Evolutionary conservation across 2,329 filamentous ascomycete species (phyloP).

Genomic region (Fusarium sambucinum): DNA sequence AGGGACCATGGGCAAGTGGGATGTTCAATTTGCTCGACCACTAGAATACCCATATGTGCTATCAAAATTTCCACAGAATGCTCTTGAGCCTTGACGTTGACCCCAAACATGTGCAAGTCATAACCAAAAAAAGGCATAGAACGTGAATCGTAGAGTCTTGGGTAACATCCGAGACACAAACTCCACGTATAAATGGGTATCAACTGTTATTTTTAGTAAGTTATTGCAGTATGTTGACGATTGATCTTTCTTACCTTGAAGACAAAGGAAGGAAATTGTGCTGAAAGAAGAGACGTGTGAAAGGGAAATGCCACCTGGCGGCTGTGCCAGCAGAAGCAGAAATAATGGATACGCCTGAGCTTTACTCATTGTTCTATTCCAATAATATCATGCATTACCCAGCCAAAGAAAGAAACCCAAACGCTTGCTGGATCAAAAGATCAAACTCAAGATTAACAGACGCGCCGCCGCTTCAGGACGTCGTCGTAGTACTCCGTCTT

Average conservation of each 20-base stretch:
- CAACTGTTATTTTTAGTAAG: constrained; percentile 20
- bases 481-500: constrained; percentile 54
- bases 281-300: constrained; percentile 2
- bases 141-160: background rate
- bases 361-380: constrained; percentile 5
- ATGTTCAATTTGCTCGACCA: constrained; percentile 15
- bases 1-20: constrained; percentile 7
- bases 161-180: background rate
- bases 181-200: constrained; percentile 11
- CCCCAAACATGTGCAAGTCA: background rate
- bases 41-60: background rate
- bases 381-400: constrained; percentile 1
- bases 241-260: background rate
- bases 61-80: background rate
- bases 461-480: constrained; percentile 49
- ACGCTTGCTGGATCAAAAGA: background rate
- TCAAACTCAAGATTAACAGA: constrained; percentile 39
- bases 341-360: background rate
- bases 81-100: background rate
- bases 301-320: constrained; percentile 8
- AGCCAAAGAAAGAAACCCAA: constrained; percentile 11
- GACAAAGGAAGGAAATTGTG: background rate
- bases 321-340: constrained; percentile 17
- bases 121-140: background rate
- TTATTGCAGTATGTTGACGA: no score